Evolutionary conservation across 2,329 filamentous ascomycete species (phyloP), one percentile per base, ranked within the genome.

Genomic region (Colletotrichum sp.): DNA sequence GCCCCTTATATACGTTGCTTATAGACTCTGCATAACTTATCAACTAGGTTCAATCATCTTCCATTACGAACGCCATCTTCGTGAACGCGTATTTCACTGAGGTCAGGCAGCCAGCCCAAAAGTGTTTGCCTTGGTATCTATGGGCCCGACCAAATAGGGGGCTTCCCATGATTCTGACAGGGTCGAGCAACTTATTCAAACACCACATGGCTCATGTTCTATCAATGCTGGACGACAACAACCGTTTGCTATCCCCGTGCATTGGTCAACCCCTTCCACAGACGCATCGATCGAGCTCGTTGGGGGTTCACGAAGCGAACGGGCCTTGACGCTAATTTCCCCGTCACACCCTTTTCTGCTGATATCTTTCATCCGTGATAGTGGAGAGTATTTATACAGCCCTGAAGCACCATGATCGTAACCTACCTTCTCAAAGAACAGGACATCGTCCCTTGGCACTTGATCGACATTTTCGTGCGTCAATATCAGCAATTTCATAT

Each of bases 401-500:
- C 39, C 39, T n/a, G 8, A 5, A 10, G 8, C 36, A 43, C 39
- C 39, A 43, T 43, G 39, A 43, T n/a, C 39, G 8, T 0, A n/a
- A 3, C 5, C 2, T 43, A n/a, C 6, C 39, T 43, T 43, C 16
- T n/a, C 16, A 43, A 0, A 4, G 8, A 43, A 43, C 39, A 43
- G 39, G 39, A 43, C 39, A 43, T 43, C 39, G 8, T 43, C 2
- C 5, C 16, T 0, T 43, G 9, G 39, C 39, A 43, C 1, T 43
- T n/a, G 1, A 16, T n/a, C 2, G 16, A 0, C 2, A 6, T n/a
- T n/a, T 43, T 18, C 0, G 18, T 43, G 16, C 2, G 16, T 18
- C 39, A 43, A n/a, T 10, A 43, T 10, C 2, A 1, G 18, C n/a
- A 5, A n/a, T 3, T n/a, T 10, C 1, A 18, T 8, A 18, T 43